Conservation (phyloP, 148 eudicot genomes). For the Nepenthes gracilis region DNA sequence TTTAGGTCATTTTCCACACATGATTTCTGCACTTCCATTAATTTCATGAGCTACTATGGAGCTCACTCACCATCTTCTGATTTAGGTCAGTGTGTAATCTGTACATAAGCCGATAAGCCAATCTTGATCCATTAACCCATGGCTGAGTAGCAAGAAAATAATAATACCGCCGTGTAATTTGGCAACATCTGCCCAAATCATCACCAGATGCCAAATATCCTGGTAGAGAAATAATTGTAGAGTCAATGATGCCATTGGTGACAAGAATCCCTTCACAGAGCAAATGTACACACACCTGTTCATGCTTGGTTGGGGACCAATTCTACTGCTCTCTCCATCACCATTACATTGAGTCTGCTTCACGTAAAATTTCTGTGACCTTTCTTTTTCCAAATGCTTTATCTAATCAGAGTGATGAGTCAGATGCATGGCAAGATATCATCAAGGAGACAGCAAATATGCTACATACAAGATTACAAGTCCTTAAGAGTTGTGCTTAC, state of each 20-base stretch:
- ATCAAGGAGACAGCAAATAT: background rate
- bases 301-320: constrained; percentile 8
- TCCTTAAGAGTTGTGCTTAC: constrained; percentile 23
- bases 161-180: background rate
- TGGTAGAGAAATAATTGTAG: constrained; percentile 2
- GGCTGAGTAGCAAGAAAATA: background rate
- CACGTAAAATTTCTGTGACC: constrained; percentile 2
- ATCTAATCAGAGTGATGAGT: background rate
- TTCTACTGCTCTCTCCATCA: constrained; percentile 11
- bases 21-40: no score
- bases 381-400: constrained; percentile 16
- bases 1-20: no score
- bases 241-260: background rate
- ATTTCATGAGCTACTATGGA: no score
- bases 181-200: background rate
- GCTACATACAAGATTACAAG: background rate
- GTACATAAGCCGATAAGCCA: constrained; percentile 1
- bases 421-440: background rate
- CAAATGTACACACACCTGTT: constrained; percentile 16
- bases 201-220: constrained; percentile 18
- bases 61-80: no score
- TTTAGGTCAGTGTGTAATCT: background rate
- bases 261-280: background rate
- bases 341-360: constrained; percentile 10
- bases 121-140: background rate